phyloP scores from a whole-genome alignment of 352 stramenopile species.

The Saprolegnia parasitica region DNA sequence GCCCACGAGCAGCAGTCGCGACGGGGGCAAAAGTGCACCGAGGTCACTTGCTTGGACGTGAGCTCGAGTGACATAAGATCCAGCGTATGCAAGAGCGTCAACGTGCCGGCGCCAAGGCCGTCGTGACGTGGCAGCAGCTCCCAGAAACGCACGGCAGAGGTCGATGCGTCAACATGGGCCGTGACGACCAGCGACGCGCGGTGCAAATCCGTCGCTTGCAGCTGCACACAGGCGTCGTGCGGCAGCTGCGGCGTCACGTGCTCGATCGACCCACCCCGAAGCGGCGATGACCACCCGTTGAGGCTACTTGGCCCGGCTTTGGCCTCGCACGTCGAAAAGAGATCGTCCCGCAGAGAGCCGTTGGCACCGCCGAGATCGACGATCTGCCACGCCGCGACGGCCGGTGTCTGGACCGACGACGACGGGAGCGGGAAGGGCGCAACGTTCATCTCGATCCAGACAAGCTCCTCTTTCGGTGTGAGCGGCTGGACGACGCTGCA shows the following conservation, averaged over 20 bases:
- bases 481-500: conserved; percentile 53
- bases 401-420: neutral
- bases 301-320: neutral
- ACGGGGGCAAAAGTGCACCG: conserved; percentile 45
- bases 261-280: conserved; percentile 54
- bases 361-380: conserved; percentile 3
- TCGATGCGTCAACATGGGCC: conserved; percentile 39
- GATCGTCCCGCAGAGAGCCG: conserved; percentile 21
- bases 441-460: conserved; percentile 37
- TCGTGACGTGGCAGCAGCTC: conserved; percentile 48
- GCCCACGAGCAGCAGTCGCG: conserved; percentile 45
- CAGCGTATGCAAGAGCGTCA: conserved; percentile 54
- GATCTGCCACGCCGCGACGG: conserved; percentile 11
- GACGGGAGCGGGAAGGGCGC: neutral
- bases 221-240: conserved; percentile 26
- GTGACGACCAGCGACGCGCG: conserved; percentile 55
- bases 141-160: conserved; percentile 54
- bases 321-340: conserved; percentile 11
- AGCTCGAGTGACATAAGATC: conserved; percentile 39
- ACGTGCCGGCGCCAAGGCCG: conserved; percentile 43
- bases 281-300: conserved; percentile 43
- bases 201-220: conserved; percentile 32
- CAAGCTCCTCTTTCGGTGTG: conserved; percentile 64
- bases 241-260: conserved; percentile 51
- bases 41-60: conserved; percentile 39